Evolutionary conservation across 1,284 basidiomycete genomes (phyloP).

Genomic region (Veloporphyrellus conicus): DNA sequence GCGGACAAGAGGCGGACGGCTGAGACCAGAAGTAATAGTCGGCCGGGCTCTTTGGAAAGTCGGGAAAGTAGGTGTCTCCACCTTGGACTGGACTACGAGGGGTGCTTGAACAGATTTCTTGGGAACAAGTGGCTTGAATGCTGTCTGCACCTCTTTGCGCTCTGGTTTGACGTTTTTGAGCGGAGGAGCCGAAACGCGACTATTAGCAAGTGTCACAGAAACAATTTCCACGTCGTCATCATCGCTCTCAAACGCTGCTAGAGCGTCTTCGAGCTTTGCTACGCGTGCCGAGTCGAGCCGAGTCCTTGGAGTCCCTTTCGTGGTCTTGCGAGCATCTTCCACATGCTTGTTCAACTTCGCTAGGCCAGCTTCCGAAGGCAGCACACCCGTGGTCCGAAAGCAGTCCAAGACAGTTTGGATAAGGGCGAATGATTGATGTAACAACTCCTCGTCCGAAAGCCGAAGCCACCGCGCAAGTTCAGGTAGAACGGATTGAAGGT

Average conservation of each 20-base stretch:
- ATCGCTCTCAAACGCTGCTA: constrained; percentile 51
- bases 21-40: constrained; percentile 15
- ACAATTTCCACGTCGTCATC: constrained; percentile 49
- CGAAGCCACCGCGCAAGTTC: constrained; percentile 84
- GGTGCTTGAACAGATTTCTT: constrained; percentile 24
- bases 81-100: constrained; percentile 36
- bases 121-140: constrained; percentile 12
- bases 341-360: constrained; percentile 58
- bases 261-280: constrained; percentile 52
- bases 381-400: constrained; percentile 54
- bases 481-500: constrained; percentile 72
- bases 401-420: constrained; percentile 72
- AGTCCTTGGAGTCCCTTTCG: constrained; percentile 42
- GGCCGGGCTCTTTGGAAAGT: constrained; percentile 33
- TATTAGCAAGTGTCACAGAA: constrained; percentile 22
- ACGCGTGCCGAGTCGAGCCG: constrained; percentile 57
- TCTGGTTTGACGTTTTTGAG: constrained; percentile 16
- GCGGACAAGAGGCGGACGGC: constrained; percentile 18
- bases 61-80: constrained; percentile 32
- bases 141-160: constrained; percentile 26
- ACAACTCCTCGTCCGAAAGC: constrained; percentile 81
- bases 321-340: constrained; percentile 50
- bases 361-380: constrained; percentile 48
- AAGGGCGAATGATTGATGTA: constrained; percentile 83
- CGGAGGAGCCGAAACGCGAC: constrained; percentile 10